phyloP scores from a whole-genome alignment of 257 asterid genomes.

The Nyctanthes arbortristis region DNA sequence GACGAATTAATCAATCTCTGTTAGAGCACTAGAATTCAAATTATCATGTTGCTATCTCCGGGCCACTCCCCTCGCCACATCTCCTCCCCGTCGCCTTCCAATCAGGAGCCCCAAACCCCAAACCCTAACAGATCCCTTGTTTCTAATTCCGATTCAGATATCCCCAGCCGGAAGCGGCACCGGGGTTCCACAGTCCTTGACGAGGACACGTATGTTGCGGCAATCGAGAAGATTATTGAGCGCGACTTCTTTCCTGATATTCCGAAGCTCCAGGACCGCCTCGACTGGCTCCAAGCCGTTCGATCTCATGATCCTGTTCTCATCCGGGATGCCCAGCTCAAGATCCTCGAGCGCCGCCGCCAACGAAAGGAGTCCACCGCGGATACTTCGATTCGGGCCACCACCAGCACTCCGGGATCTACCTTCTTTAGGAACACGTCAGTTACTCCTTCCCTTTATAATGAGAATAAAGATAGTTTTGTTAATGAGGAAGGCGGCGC shows the following conservation, averaged over 20 bases:
- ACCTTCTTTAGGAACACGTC: conserved; percentile 64
- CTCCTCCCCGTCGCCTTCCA: conserved; percentile 62
- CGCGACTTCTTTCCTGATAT: conserved; percentile 93
- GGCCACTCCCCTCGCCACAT: conserved; percentile 95
- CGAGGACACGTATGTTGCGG: conserved; percentile 81
- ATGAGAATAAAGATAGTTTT: conserved; percentile 25
- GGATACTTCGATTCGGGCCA: conserved; percentile 34
- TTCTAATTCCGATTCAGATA: conserved; percentile 27
- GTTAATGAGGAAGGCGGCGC: conserved; percentile 24
- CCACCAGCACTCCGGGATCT: conserved; percentile 68
- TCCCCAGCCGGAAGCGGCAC: conserved; percentile 35
- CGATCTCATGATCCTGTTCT: conserved; percentile 75
- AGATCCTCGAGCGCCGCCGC: conserved; percentile 89
- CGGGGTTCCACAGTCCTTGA: conserved; percentile 59
- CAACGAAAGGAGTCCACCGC: conserved; percentile 30
- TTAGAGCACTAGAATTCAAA: not conserved
- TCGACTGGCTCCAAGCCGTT: conserved; percentile 90
- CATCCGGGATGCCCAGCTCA: conserved; percentile 90
- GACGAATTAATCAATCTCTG: not conserved
- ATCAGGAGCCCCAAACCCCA: conserved; percentile 20
- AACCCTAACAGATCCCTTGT: conserved; percentile 18
- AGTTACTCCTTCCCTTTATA: conserved; percentile 56
- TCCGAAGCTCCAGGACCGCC: conserved; percentile 92
- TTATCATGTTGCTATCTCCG: conserved; percentile 71
- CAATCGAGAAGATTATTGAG: conserved; percentile 92